A percentile compares a stretch with the other conserved stretches of the same genome.
phyloP scores from a whole-genome alignment of 495 filamentous ascomycete species.

The Hypomontagnella submonticulosa region DNA sequence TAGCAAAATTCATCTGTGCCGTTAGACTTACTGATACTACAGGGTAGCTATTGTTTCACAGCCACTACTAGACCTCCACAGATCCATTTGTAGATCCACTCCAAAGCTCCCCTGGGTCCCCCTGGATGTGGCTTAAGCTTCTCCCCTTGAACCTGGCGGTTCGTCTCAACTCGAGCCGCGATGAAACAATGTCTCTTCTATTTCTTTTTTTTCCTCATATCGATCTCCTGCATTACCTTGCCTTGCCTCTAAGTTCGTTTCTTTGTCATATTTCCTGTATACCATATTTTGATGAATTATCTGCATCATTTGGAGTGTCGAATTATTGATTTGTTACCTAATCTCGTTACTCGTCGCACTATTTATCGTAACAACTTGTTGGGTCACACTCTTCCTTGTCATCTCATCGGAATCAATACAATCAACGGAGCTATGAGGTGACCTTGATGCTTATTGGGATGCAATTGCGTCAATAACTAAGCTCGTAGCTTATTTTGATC shows the following conservation, averaged over 20 bases:
- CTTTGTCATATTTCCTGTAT: slow-evolving; percentile 7
- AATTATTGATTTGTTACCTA: slow-evolving; percentile 7
- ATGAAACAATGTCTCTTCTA: slow-evolving; percentile 30
- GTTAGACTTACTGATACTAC: no score
- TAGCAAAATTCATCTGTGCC: no score
- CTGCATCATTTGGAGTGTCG: slow-evolving; percentile 22
- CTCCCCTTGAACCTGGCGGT: slow-evolving; percentile 8
- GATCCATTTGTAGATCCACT: not conserved
- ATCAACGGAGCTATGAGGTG: slow-evolving; percentile 10
- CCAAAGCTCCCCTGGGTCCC: not conserved
- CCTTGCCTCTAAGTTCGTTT: slow-evolving; percentile 16
- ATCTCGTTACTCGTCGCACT: slow-evolving; percentile 10
- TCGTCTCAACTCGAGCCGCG: slow-evolving; percentile 33
- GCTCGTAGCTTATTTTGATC: slow-evolving; percentile 7
- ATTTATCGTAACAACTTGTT: slow-evolving; percentile 7
- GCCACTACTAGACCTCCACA: slow-evolving; percentile 9
- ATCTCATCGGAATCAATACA: slow-evolving; percentile 13
- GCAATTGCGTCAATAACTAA: slow-evolving; percentile 22
- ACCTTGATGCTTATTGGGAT: slow-evolving; percentile 1
- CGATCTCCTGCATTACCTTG: not conserved
- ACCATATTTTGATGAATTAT: slow-evolving; percentile 16
- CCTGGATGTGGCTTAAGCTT: slow-evolving; percentile 41
- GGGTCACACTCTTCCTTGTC: not conserved
- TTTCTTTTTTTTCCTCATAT: slow-evolving; percentile 12
- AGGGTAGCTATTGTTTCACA: slow-evolving; percentile 21